These are phyloP conservation scores for Phlebopus sp. DNA, from an alignment of 1,284 basidiomycete genomes.

Conservation along the genomic window DNA sequence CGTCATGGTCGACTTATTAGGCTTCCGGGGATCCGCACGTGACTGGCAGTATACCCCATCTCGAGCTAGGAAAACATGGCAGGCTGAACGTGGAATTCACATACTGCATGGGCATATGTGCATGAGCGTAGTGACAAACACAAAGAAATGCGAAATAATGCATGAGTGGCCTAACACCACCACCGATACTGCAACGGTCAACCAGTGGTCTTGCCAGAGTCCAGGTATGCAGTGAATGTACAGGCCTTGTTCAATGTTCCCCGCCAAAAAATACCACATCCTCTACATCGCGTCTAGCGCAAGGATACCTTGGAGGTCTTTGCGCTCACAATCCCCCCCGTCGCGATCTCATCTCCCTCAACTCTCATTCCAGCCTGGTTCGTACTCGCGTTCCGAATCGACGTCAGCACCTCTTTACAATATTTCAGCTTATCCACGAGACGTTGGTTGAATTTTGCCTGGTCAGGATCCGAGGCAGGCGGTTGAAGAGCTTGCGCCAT, in stretches of 20 bases:
- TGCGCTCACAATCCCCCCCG: constrained; percentile 8
- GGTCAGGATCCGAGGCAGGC: constrained; percentile 43
- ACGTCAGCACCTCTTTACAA: constrained; percentile 73
- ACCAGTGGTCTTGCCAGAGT: background rate
- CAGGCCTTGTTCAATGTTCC: too few relatives aligned
- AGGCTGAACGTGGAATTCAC: too few relatives aligned
- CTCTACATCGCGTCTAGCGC: constrained; percentile 4
- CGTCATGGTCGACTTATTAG: too few relatives aligned
- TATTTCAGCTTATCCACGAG: constrained; percentile 79
- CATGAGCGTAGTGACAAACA: background rate
- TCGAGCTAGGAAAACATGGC: too few relatives aligned
- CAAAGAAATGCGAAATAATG: background rate
- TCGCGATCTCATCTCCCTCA: constrained; percentile 8
- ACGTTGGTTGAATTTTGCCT: constrained; percentile 59
- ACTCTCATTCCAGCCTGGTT: constrained; percentile 2
- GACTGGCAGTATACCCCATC: too few relatives aligned
- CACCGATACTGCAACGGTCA: background rate
- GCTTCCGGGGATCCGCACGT: too few relatives aligned
- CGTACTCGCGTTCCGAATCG: constrained; percentile 49
- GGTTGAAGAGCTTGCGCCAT: constrained; percentile 56
- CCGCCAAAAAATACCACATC: background rate
- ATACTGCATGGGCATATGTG: background rate
- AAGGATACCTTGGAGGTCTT: constrained; percentile 21
- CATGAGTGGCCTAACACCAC: constrained; percentile 3
- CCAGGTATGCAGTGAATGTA: background rate